phyloP scores from a whole-genome alignment of 2,329 filamentous ascomycete genomes.

The Monosporascus sp. region DNA sequence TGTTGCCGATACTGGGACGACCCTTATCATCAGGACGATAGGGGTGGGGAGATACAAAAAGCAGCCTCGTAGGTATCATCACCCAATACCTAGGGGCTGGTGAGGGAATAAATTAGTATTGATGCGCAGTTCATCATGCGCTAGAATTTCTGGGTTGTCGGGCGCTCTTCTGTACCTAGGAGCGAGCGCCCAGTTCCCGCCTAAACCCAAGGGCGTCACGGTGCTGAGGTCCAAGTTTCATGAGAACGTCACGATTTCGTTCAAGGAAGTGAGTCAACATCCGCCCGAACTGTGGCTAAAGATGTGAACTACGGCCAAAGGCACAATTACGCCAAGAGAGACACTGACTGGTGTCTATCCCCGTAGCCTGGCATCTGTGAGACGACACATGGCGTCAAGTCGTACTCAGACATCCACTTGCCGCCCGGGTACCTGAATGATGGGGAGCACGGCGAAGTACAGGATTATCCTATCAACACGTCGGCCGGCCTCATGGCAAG shows the following conservation, averaged over 20 bases:
- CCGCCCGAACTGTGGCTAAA: background rate
- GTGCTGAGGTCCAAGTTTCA: slow-evolving; percentile 8
- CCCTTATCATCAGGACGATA: too few relatives aligned
- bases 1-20: too few relatives aligned
- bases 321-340: background rate
- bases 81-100: too few relatives aligned
- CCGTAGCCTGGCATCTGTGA: slow-evolving; percentile 8
- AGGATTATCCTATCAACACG: background rate
- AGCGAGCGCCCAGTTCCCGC: slow-evolving; percentile 5
- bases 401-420: background rate
- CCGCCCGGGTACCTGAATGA: background rate
- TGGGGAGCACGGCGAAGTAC: background rate
- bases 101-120: too few relatives aligned
- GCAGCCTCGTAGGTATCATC: too few relatives aligned
- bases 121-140: too few relatives aligned
- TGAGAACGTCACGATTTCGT: slow-evolving; percentile 11
- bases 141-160: too few relatives aligned
- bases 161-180: background rate
- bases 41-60: too few relatives aligned
- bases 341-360: background rate
- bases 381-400: slow-evolving; percentile 9
- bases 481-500: background rate
- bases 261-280: slow-evolving; percentile 4
- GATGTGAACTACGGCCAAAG: background rate
- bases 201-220: slow-evolving; percentile 6